Base-by-base conservation (phyloP, 1,284 basidiomycete species). In the Cryptococcus hybrid region DNA sequence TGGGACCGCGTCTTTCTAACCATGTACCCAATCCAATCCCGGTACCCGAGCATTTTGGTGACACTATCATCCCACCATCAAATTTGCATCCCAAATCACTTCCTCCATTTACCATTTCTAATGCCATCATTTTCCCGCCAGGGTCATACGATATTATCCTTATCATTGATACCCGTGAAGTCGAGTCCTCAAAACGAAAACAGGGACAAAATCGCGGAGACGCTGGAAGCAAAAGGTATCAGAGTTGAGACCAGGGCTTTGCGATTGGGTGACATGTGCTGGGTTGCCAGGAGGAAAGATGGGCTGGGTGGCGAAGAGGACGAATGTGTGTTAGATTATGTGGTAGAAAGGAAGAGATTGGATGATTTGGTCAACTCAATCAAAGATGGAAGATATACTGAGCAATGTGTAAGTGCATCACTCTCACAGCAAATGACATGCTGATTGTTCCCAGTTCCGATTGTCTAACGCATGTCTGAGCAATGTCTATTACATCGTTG, bases 331-430 rank as follows among this genome's bases (percentile, higher is more conserved):
- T 69, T 85, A 42, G 82, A 84, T 61, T 82, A 79, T 54, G 81
- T 84, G 8, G 77, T 82, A 3, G 84, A 85, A 72, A 70, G 83
- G 51, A 85, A 85, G 64, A 62, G 83, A 15, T 68, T 84, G 18
- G 83, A 84, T 56, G 83, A 85, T 70, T 60, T 84, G 47, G 76
- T 76, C 37, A 66, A 58, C 7, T 82, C 81, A 50, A 81, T 85
- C 56, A 68, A 75, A 24, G 84, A 84, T 59, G 81, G 82, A 5
- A 69, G 84, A 15, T 85, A 83, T 66, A 73, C 75, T 54, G 82
- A 83, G 56, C 84, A 85, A 63, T 84, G 84, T 73, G 82, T 81
- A 59, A 68, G 77, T 67, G 30, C 54, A n/a, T 9, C 48, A 24
- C 24, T 24, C 24, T 24, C 24, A 38, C 18, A 5, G 15, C 7